Evolutionary conservation across 352 stramenopile species (phyloP).

Genomic region (Pilasporangium apinafurcum): DNA sequence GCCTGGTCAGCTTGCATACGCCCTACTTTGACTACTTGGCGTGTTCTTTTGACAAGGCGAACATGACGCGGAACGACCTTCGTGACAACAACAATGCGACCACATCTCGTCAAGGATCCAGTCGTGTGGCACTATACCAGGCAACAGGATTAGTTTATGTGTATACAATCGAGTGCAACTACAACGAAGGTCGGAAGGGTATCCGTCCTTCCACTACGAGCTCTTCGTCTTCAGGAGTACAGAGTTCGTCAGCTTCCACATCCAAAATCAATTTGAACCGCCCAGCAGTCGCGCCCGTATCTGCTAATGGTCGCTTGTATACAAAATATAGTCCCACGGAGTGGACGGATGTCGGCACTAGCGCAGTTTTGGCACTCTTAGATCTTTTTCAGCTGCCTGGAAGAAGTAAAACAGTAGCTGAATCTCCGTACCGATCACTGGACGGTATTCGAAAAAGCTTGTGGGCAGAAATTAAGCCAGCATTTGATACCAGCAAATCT

Average conservation of each 20-base stretch:
- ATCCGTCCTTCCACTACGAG: not conserved
- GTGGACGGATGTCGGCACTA: conserved; percentile 67
- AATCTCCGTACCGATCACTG: conserved; percentile 48
- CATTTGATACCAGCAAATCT: too few species aligned
- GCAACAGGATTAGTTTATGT: conserved; percentile 69
- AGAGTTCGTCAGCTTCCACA: conserved; percentile 2
- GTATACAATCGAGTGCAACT: conserved; percentile 93
- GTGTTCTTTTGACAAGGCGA: conserved; percentile 78
- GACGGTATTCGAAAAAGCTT: conserved; percentile 49
- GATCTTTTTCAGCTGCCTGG: conserved; percentile 52
- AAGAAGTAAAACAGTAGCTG: conserved; percentile 10
- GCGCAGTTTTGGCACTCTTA: conserved; percentile 45
- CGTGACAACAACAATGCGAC: conserved; percentile 48
- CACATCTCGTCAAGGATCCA: conserved; percentile 59
- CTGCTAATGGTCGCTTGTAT: conserved; percentile 27
- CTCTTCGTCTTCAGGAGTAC: not conserved
- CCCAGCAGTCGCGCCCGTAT: too few species aligned
- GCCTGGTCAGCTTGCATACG: conserved; percentile 61
- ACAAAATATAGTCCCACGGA: conserved; percentile 60
- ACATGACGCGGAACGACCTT: conserved; percentile 52
- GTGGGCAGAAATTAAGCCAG: conserved; percentile 34
- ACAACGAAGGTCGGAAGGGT: conserved; percentile 60
- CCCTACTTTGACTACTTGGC: conserved; percentile 84
- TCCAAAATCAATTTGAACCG: conserved; percentile 3
- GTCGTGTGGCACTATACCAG: conserved; percentile 67